Evolutionary conservation across 768 basidiomycete genomes (phyloP), one percentile per base, ranked within the genome.

Genomic region (Exsudoporus frostii): DNA sequence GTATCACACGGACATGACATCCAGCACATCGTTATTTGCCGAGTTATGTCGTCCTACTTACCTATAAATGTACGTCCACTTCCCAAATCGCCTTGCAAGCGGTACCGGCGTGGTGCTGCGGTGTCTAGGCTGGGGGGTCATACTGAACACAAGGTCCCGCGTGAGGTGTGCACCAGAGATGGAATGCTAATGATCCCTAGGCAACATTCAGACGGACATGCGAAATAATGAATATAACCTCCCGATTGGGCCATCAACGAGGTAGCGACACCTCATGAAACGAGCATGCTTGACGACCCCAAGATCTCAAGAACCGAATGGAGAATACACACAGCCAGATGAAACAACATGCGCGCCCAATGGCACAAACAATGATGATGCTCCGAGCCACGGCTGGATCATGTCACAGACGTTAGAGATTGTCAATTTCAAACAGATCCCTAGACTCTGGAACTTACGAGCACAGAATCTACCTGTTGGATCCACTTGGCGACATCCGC

Each of bases 1-100:
- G 45, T 37, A 55, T 60, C 45, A 56, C 59, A 54, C 65, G 65
- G 65, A 67, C 50, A 67, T 65, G 63, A 67, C 65, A 55, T 53
- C 22, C 54, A 64, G 33, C 51, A 53, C 51, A 50, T 61, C 41
- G 33, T 46, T 22, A 24, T 42, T 25, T 37, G 5, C 37, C 39
- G 36, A 37, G 48, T 38, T 51, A 33, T 51, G 45, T 52, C 38
- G 49, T 5, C 48, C 30, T 30, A 36, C 48, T 25, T 30, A 36
- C 37, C 60, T 50, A 64, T 54, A 65, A 45, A 53, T 47, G 62
- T 50, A 49, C 52, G 46, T 36, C 20, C 33, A 51, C 53, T 49
- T 67, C 34, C 53, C 32, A 45, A 61, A 61, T 29, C 46, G 46
- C 42, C 46, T 33, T 44, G 63, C 43, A 41, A 58, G 44, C 65